A percentile compares a stretch with the other conserved stretches of the same genome.
phyloP scores from a whole-genome alignment of 1,284 basidiomycete species.

The Mycena citricolor region DNA sequence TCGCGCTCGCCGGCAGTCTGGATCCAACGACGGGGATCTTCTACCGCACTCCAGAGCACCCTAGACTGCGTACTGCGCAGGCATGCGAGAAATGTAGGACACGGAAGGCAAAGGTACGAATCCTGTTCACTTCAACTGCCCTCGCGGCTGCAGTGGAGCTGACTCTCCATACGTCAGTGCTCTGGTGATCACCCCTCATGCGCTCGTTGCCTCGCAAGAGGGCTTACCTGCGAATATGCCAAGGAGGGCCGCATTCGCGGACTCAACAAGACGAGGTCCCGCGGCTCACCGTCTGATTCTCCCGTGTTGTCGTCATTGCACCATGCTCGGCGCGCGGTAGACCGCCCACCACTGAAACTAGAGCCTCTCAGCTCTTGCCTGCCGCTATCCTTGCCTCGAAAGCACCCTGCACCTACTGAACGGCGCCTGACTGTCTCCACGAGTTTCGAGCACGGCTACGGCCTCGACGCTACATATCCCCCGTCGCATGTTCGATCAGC shows the following conservation, averaged over 20 bases:
- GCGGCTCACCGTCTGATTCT: constrained; percentile 4
- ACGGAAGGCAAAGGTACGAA: constrained; percentile 63
- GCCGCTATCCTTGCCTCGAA: constrained; percentile 1
- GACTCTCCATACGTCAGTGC: neutral
- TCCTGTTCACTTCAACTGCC: constrained; percentile 3
- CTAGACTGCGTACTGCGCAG: constrained; percentile 58
- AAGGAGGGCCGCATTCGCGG: neutral
- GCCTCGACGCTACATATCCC: too few relatives aligned
- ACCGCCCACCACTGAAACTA: constrained; percentile 3
- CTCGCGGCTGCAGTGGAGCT: neutral
- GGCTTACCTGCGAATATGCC: neutral
- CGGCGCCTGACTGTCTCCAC: constrained; percentile 88
- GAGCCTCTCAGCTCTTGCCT: constrained; percentile 4
- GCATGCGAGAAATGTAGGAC: constrained; percentile 64
- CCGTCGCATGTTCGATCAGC: too few relatives aligned
- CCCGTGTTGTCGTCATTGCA: too few relatives aligned
- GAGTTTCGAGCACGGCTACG: constrained; percentile 73
- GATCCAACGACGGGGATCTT: constrained; percentile 60
- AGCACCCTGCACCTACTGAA: neutral
- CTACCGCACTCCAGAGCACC: constrained; percentile 58
- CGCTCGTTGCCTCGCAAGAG: neutral
- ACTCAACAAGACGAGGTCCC: constrained; percentile 29
- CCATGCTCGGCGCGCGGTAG: constrained; percentile 1
- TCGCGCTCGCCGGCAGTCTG: constrained; percentile 53
- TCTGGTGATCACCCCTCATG: neutral